Base-by-base conservation (phyloP, 352 stramenopile genomes). In the Globisporangium orthogonon region DNA sequence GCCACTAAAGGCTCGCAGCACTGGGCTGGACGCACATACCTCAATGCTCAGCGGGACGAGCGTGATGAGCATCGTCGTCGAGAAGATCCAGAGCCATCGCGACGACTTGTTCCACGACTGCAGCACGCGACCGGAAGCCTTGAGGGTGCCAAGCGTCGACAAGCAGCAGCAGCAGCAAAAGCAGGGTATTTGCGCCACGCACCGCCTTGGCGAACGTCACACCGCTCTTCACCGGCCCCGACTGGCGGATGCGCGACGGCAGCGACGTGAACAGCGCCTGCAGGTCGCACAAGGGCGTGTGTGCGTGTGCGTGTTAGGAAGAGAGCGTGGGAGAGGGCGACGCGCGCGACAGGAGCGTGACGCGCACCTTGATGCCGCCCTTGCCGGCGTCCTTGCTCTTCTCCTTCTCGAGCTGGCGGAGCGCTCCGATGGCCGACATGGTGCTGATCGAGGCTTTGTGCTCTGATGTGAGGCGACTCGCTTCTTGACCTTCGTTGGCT, bases 1-100 rank as follows among this genome's bases (percentile, higher is more conserved):
- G 23, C 23, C 23, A 23, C 23, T 23, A 23, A 23, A 23, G 23
- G 23, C 23, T 23, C 23, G 11, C 39, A n/a, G 39, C 39, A 65
- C 23, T 15, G 18, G 29, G 1, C 17, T 23, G 10, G 6, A 4
- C 13, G 50, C 4, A 65, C 66, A 50, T 41, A 93, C 83, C 73
- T 94, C 84, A 75, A 94, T 89, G 58, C 84, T 91, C 50, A 94
- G 61, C 43, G 84, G 84, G 23, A 94, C 83, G 44, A 94, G 70
- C 51, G 84, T 94, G 61, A 94, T 85, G 23, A 94, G 69, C 65
- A 91, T 73, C 50, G 82, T 89, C 48, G 84, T 94, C 39, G 84
- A 87, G 50, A 94, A 60, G 33, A 92, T 75, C 84, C 84, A 94
- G 46, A 90, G 65, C 74, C 75, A 91, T 56, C 84, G 78, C 41